These are phyloP conservation scores for Inga laurina DNA, from an alignment of 306 rosid genomes.

Conservation along the genomic window DNA sequence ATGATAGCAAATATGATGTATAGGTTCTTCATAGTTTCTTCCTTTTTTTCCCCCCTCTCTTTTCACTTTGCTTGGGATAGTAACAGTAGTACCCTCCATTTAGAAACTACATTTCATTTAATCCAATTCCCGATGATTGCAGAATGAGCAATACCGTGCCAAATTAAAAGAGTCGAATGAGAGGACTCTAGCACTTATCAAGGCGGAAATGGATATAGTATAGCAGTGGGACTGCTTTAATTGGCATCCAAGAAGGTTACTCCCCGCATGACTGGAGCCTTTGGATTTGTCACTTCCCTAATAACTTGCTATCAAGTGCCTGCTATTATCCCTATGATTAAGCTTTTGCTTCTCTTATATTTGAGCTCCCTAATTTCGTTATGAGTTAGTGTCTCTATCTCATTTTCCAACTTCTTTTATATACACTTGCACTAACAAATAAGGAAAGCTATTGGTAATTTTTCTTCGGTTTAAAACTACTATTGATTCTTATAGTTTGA, in stretches of 20 bases:
- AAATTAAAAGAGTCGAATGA: slow-evolving; percentile 75
- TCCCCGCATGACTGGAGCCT: slow-evolving; percentile 86
- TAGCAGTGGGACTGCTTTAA: slow-evolving; percentile 88
- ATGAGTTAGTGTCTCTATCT: not conserved
- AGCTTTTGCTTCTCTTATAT: not conserved
- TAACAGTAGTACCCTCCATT: not conserved
- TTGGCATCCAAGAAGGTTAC: slow-evolving; percentile 83
- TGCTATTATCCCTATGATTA: not conserved
- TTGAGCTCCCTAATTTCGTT: not conserved
- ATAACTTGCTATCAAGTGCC: slow-evolving; percentile 82
- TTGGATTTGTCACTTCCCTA: slow-evolving; percentile 82
- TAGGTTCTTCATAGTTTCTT: not conserved
- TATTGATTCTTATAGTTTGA: too few relatives aligned
- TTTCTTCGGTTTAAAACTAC: not conserved
- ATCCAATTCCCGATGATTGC: slow-evolving; percentile 28
- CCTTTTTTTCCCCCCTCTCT: accelerated
- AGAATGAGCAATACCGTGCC: slow-evolving; percentile 75
- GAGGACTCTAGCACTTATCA: slow-evolving; percentile 75
- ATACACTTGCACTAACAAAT: not conserved
- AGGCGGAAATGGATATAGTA: slow-evolving; percentile 81
- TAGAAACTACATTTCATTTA: slow-evolving; percentile 8
- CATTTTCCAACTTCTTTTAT: not conserved
- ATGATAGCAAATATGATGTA: slow-evolving; percentile 65
- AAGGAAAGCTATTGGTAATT: not conserved
- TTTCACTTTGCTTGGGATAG: not conserved